These are phyloP conservation scores for Fusarium circinatum DNA, from an alignment of 2,329 filamentous ascomycete species.

Conservation along the genomic window DNA sequence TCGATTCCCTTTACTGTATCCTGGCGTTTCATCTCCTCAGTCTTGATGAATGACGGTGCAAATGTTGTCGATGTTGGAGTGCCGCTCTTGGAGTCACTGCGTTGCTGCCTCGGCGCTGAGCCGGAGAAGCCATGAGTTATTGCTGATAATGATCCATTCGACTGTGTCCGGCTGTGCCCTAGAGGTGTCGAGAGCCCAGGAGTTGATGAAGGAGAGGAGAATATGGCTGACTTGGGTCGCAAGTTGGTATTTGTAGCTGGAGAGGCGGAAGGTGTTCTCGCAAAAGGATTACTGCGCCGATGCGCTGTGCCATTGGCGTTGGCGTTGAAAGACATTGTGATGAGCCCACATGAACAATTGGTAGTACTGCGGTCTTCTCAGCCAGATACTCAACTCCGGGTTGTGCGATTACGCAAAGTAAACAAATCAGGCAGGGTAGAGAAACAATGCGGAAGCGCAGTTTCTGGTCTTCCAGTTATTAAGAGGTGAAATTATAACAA, in stretches of 20 bases:
- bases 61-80: constrained; percentile 82
- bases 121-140: constrained; percentile 22
- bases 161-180: constrained; percentile 75
- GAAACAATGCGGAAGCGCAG: constrained; percentile 5
- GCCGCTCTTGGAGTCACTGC: constrained; percentile 71
- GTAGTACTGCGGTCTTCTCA: constrained; percentile 32
- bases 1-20: constrained; percentile 79
- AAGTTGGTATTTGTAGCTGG: constrained; percentile 63
- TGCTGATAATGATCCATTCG: constrained; percentile 63
- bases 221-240: constrained; percentile 80
- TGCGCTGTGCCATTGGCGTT: constrained; percentile 60
- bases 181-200: constrained; percentile 53
- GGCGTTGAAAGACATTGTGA: constrained; percentile 50
- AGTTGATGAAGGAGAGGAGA: constrained; percentile 67
- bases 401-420: constrained; percentile 35
- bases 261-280: constrained; percentile 74
- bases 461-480: neutral
- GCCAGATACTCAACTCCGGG: constrained; percentile 12
- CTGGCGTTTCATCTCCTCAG: constrained; percentile 75
- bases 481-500: constrained; percentile 36
- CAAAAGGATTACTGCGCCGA: constrained; percentile 84
- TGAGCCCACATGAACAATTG: constrained; percentile 42
- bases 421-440: constrained; percentile 35
- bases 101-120: constrained; percentile 48
- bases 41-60: constrained; percentile 94